A percentile compares a stretch with the other conserved stretches of the same genome.
Evolutionary conservation across 306 rosid genomes (phyloP).

Genomic region (Lablab purpureus): DNA sequence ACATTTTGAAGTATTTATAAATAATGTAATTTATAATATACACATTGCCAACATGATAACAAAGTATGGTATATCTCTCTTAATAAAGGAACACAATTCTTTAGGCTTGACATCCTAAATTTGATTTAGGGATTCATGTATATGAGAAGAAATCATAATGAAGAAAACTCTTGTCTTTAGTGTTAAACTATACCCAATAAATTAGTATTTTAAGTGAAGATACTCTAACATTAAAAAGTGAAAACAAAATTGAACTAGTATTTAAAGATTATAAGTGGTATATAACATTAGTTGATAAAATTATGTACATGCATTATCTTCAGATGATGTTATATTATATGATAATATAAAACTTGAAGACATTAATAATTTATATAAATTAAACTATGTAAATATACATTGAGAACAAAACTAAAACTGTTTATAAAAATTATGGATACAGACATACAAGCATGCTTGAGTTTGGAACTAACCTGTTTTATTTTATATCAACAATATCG

Average conservation of each 20-base stretch:
- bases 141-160: not conserved
- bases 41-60: no score
- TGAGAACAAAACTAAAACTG: not conserved
- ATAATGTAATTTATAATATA: no score
- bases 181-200: not conserved
- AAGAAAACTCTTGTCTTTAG: not conserved
- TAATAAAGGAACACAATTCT: no score
- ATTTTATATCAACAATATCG: not conserved
- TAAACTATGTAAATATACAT: not conserved
- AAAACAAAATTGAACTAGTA: not conserved
- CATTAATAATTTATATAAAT: not conserved
- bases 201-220: not conserved
- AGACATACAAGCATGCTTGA: not conserved
- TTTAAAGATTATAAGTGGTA: not conserved
- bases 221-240: not conserved
- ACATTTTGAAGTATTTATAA: no score
- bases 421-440: not conserved
- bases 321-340: not conserved
- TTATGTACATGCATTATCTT: not conserved
- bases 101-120: not conserved
- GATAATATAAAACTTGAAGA: not conserved
- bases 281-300: not conserved
- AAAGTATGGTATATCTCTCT: not conserved
- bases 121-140: not conserved
- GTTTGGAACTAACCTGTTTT: constrained; percentile 32